Evolutionary conservation across 2,329 filamentous ascomycete genomes (phyloP), one percentile per base, ranked within the genome.

Genomic region (Zymoseptoria tritici): DNA sequence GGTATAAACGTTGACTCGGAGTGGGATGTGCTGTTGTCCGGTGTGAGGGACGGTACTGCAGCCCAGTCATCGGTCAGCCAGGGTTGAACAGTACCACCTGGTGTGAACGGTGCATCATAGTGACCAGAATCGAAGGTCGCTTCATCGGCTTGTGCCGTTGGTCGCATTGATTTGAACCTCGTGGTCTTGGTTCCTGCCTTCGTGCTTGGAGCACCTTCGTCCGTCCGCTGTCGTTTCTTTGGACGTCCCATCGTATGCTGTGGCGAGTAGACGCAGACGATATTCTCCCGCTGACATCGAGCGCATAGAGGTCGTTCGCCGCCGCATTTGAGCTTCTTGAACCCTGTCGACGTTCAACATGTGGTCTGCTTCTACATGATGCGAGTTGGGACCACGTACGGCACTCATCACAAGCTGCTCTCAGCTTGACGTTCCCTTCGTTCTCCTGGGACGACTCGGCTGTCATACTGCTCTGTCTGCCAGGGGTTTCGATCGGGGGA

Each of bases 201-300:
- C 52, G 51, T 16, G 9, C 21, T 49, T 16, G 31, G 8, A 11
- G 62, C 64, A 29, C 8, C 26, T 4, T 60, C 60, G 7, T 66
- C 71, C n/a, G 72, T 70, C 54, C 74, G 68, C 60, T 70, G 68
- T 56, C 78, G 72, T 67, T 81, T 81, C 61, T 76, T 75, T n/a
- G 79, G 79, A 51, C 79, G 67, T 9, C 79, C 79, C 79, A 81
- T 81, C 42, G 71, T 74, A 67, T 79, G 80, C 56, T 78, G 77
- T 2, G 70, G 68, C 22, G 77, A 80, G 66, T 80, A 81, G 24
- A 76, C 57, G 64, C 79, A 81, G 16, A 55, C 54, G 13, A 80
- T 72, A 3, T 63, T 64, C 54, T 80, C 78, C 49, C 68, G 66
- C 19, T 63, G 61, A 62, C 79, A 81, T 56, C 79, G 71, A 19